Evolutionary conservation across 2,329 filamentous ascomycete genomes (phyloP), one percentile per base, ranked within the genome.

Genomic region (Fusarium camptoceras): DNA sequence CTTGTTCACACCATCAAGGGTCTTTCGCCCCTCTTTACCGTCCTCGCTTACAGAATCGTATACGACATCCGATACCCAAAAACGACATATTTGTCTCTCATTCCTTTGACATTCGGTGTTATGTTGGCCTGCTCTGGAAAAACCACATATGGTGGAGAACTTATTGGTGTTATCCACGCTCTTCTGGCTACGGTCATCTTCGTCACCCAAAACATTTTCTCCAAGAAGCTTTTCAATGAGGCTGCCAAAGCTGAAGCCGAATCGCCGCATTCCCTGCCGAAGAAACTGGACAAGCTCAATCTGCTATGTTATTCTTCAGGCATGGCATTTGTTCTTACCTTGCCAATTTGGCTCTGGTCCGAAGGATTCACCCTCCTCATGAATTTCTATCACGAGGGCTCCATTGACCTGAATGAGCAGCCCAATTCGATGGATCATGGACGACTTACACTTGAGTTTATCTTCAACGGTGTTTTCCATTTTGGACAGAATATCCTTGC

Each of bases 1-100:
- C 87, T 99, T 37, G 96, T 99, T 6, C 96, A 99, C 81, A 99
- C 96, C 2, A 98, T 99, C 82, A 99, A 99, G 83, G 96, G 96
- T 10, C 88, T 99, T 27, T 98, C 95, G 5, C 96, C 96, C 6
- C 85, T 99, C 10, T 97, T 99, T 79, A 99, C 96, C 0, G 96
- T 99, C 43, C 81, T 97, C 58, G 96, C 96, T 55, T 99, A 99
- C 78, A 91, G 96, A 56, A 81, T 97, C 71, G 86, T 98, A 77
- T 97, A 95, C 82, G 87, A 94, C 74, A 97, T 98, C 66, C 90
- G 88, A 71, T 98, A 99, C 79, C 94, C 94, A 2, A 85, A 86
- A 34, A 89, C 94, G 9, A 98, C 95, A 4, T 99, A 97, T 79
- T 82, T 94, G 53, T 97, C 94, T 3, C 86, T 97, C 50, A 85